Percentiles rank a stretch among this genome's conserved stretches.
Conservation (phyloP, 2,329 filamentous ascomycete species). For the Madurella mycetomatis region DNA sequence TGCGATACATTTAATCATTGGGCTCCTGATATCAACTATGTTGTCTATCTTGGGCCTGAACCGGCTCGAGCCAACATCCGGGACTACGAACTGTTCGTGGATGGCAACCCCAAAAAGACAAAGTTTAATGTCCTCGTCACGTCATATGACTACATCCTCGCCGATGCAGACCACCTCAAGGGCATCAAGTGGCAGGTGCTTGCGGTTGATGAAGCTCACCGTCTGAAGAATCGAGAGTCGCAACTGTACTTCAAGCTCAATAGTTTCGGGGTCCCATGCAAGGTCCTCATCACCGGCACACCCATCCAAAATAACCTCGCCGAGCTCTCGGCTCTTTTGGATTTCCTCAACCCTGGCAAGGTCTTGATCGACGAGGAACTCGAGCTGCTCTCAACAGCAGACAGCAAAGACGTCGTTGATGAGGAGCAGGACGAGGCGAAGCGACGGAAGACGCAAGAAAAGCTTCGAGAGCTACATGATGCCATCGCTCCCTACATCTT, state of each 20-base stretch:
- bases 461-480: conserved; percentile 78
- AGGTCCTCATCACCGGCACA: conserved; percentile 91
- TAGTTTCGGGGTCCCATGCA: conserved; percentile 81
- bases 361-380: conserved; percentile 89
- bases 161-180: conserved; percentile 77
- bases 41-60: conserved; percentile 91
- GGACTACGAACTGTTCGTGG: conserved; percentile 82
- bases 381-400: conserved; percentile 60
- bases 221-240: conserved; percentile 92
- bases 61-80: conserved; percentile 80
- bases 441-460: conserved; percentile 76
- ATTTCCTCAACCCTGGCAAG: conserved; percentile 95
- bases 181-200: conserved; percentile 97
- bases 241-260: conserved; percentile 83
- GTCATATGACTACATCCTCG: conserved; percentile 93
- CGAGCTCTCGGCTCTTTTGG: conserved; percentile 85
- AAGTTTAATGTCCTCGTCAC: conserved; percentile 98
- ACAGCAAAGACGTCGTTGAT: conserved; percentile 28
- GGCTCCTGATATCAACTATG: conserved; percentile 94
- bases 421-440: conserved; percentile 34
- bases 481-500: conserved; percentile 92
- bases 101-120: conserved; percentile 79
- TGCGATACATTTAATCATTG: conserved; percentile 96
- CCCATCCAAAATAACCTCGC: conserved; percentile 96
- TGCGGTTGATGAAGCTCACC: conserved; percentile 93